Base-by-base conservation (phyloP, 2,329 filamentous ascomycete species). In the Fusarium sp. region DNA sequence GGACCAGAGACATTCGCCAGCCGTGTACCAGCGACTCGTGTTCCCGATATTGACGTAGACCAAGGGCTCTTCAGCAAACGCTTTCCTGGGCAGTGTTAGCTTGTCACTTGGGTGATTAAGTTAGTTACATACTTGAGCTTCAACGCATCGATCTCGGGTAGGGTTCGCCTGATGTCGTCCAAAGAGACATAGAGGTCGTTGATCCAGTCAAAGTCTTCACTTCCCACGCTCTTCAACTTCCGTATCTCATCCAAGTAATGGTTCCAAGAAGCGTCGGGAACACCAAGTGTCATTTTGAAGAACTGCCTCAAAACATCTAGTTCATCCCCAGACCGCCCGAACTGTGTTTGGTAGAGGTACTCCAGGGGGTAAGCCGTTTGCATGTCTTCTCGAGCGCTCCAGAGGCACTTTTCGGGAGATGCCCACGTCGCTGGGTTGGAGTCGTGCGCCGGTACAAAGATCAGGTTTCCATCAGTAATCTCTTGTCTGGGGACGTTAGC, bases 1-100 rank as follows among this genome's bases (percentile, higher is more conserved):
- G 0, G 81, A 82, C 82, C 82, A 84, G 1, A 84, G 66, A 62
- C 82, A 84, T 17, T 83, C 65, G 0, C 71, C 69, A 0, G 71
- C 40, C 2, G 70, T 79, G 47, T 80, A 70, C 82, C 82, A 84
- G 11, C 45, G 66, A 32, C 68, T 70, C 8, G 33, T 38, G 6
- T 66, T 61, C 0, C 63, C 58, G 1, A n/a, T n/a, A 4, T 63
- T 66, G 27, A 65, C 66, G 50, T 69, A 75, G 12, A 76, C 65
- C 22, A 76, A 6, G 7, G 57, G 11, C 10, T 76, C 74, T 4
- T 69, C n/a, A 0, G 32, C 12, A 6, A 76, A 76, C 0, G 40
- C 32, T 32, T 71, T 61, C 30, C 74, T 76, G 3, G 0, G 6
- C 1, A 0, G 0, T 2, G 40, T 76, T 20, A 77, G 65, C 22